Evolutionary conservation across 495 filamentous ascomycete species (phyloP), one percentile per base, ranked within the genome.

Genomic region (Talaromyces ruber): DNA sequence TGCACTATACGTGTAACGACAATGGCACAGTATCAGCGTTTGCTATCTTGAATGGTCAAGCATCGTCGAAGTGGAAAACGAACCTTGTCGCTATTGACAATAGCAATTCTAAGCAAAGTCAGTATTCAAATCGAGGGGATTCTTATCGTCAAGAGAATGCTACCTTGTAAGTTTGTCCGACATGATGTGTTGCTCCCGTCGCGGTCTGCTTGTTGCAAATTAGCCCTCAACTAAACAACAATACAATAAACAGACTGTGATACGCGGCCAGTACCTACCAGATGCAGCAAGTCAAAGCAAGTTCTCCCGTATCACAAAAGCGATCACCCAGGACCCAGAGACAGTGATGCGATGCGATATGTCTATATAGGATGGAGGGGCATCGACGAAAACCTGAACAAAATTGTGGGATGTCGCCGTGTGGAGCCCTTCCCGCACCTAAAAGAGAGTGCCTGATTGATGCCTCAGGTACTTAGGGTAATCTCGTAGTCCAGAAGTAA

Each of bases 21-120:
- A 21, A 65, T 60, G 39, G 29, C 61, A 62, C 66, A 66, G 21
- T 54, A 59, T 34, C 65, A 21, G 57, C 63, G 64, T 82, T 66
- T 81, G 77, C 69, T 55, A 64, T 58, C 55, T 71, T 62, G 53
- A 62, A 66, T 47, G 57, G 62, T 45, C 6, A 28, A 47, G 43
- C 16, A n/a, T 25, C 21, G 53, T 57, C 62, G 60, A 67, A 69
- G 64, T 74, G 73, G 75, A 72, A 51, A 61, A 71, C 85, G 73
- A 70, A 94, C 92, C 87, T 98, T 97, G 86, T 99, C 94, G 72
- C 81, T 86, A 74, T 89, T 96, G 78, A 99, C 89, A 76, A 98
- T 98, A 64, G 94, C 94, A 80, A 98, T 90, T 86, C 94, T 97
- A 67, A 26, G 8, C 60, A 63, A 47, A 50, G 62, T 68, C 60